Evolutionary conservation across 345 rosid genomes (phyloP).

Genomic region (Salix arbutifolia): DNA sequence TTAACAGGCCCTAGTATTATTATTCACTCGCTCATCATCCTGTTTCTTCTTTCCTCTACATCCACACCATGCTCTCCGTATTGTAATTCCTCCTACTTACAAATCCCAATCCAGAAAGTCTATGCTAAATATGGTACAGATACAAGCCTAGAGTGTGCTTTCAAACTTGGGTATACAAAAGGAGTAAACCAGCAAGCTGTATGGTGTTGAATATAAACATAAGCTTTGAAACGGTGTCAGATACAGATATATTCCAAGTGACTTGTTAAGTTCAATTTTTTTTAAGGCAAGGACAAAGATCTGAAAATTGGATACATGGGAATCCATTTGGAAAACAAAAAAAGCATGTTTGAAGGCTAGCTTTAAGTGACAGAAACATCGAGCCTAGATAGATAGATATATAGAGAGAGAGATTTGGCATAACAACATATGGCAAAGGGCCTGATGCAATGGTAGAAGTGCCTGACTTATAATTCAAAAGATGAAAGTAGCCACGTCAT

Average conservation of each 20-base stretch:
- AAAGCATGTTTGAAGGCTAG: background rate
- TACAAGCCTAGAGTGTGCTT: background rate
- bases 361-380: too few species aligned
- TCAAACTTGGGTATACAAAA: background rate
- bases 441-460: background rate
- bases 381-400: too few species aligned
- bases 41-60: background rate
- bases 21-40: background rate
- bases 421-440: background rate
- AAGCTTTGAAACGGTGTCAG: background rate
- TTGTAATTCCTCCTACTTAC: background rate
- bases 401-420: background rate
- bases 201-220: background rate
- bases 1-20: background rate
- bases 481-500: background rate
- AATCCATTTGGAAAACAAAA: background rate
- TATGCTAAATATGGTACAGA: background rate
- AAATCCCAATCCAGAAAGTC: background rate
- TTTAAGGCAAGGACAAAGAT: background rate
- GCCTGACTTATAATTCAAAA: background rate
- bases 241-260: background rate
- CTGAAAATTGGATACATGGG: background rate
- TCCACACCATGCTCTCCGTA: background rate
- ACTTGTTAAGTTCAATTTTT: too few species aligned
- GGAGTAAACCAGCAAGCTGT: background rate